A percentile compares a stretch with the other conserved stretches of the same genome.
Conservation (phyloP, 352 stramenopile genomes). For the Phytophthora tubulina region DNA sequence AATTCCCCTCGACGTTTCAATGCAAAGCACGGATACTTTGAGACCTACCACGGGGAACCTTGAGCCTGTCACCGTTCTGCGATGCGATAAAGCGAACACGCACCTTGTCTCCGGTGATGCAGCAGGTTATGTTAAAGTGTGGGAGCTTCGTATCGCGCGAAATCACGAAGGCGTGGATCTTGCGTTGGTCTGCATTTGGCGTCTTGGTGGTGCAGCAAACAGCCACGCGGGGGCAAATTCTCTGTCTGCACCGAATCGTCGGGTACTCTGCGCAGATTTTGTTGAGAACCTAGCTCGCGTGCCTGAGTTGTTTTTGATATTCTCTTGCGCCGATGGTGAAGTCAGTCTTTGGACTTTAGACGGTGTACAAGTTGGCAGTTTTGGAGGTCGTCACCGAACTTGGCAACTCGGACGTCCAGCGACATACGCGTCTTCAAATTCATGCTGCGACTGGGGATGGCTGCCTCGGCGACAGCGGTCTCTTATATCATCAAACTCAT, state of each 20-base stretch:
- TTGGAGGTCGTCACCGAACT: conserved; percentile 62
- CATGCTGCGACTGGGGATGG: conserved; percentile 56
- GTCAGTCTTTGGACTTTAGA: conserved; percentile 82
- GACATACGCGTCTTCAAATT: conserved; percentile 55
- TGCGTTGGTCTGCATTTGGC: conserved; percentile 68
- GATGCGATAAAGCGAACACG: conserved; percentile 67
- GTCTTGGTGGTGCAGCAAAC: conserved; percentile 27
- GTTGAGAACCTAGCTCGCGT: conserved; percentile 68
- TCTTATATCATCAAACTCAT: conserved; percentile 7
- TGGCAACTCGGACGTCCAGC: conserved; percentile 71
- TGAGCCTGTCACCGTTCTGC: conserved; percentile 64
- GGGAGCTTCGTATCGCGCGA: conserved; percentile 63
- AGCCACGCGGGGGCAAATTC: conserved; percentile 12
- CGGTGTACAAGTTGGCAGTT: conserved; percentile 70
- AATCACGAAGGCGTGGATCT: conserved; percentile 72
- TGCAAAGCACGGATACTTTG: conserved; percentile 9
- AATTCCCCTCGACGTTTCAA: conserved; percentile 45
- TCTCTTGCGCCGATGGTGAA: conserved; percentile 71
- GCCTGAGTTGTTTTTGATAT: conserved; percentile 66
- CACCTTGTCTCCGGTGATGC: conserved; percentile 71
- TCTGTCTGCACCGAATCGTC: conserved; percentile 26
- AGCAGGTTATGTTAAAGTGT: conserved; percentile 67
- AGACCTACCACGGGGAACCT: conserved; percentile 23
- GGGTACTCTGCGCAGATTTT: conserved; percentile 66
- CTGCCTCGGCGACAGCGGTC: conserved; percentile 17